phyloP scores from a whole-genome alignment of 768 basidiomycete species.

The Melanogaster broomeanus region DNA sequence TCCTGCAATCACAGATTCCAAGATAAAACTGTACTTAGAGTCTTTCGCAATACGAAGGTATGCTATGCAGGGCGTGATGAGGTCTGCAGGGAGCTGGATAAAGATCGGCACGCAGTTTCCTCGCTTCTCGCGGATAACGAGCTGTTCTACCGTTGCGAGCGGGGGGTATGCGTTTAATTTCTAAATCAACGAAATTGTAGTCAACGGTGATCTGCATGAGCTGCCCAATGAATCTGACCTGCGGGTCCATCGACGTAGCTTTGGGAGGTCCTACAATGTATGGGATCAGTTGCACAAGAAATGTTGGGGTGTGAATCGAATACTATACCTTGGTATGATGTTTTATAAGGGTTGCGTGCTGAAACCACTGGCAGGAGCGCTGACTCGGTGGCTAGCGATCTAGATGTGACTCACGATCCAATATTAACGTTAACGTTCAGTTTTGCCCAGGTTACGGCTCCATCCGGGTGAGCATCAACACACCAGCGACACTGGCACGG shows the following conservation, averaged over 20 bases:
- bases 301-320: background rate
- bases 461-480: background rate
- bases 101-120: slow-evolving; percentile 95
- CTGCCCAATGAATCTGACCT: slow-evolving; percentile 35
- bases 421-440: background rate
- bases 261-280: background rate
- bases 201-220: slow-evolving; percentile 42
- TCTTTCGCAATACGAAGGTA: slow-evolving; percentile 92
- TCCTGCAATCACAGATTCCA: slow-evolving; percentile 90
- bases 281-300: background rate
- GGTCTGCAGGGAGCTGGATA: slow-evolving; percentile 91
- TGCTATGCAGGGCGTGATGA: slow-evolving; percentile 95
- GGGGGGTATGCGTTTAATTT: slow-evolving; percentile 71
- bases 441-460: no score
- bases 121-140: slow-evolving; percentile 76
- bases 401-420: slow-evolving; percentile 2
- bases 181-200: slow-evolving; percentile 53
- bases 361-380: background rate
- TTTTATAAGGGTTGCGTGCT: background rate
- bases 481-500: background rate
- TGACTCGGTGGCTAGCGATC: no score
- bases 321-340: background rate
- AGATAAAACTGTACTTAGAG: slow-evolving; percentile 90
- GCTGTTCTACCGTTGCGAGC: slow-evolving; percentile 70
- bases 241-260: slow-evolving; percentile 46